Conservation (phyloP, 495 filamentous ascomycete genomes). For the Bryoglossum gracile region DNA sequence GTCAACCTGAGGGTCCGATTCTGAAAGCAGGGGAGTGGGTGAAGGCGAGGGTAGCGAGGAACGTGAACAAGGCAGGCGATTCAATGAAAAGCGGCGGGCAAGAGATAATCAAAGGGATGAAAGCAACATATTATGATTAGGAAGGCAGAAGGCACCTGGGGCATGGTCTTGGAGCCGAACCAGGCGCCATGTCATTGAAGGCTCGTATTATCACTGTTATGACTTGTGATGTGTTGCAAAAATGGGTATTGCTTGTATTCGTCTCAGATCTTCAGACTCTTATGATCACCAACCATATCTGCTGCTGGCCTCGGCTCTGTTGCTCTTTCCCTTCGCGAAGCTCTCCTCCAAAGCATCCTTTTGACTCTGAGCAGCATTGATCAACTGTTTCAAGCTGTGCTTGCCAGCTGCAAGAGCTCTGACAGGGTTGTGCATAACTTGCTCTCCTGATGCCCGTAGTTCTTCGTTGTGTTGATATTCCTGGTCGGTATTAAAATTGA, state of each 20-base stretch:
- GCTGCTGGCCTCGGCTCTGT: conserved; percentile 68
- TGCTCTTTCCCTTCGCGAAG: conserved; percentile 67
- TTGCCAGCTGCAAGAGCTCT: conserved; percentile 81
- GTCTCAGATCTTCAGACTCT: too few species aligned
- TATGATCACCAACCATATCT: conserved; percentile 72
- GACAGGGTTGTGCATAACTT: conserved; percentile 70
- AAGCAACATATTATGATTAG: conserved; percentile 31
- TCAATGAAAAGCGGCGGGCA: conserved; percentile 25
- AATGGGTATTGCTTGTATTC: too few species aligned
- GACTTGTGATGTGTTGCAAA: not conserved
- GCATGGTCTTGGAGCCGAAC: too few species aligned
- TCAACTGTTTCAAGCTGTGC: conserved; percentile 78
- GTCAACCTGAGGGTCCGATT: conserved; percentile 26
- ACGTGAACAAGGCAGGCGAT: conserved; percentile 28
- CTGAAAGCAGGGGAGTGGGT: conserved; percentile 29
- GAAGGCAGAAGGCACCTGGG: too few species aligned
- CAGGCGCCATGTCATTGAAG: not conserved
- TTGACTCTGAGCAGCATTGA: conserved; percentile 71
- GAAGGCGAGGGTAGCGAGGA: conserved; percentile 29
- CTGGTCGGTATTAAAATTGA: conserved; percentile 76
- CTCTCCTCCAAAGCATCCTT: conserved; percentile 81
- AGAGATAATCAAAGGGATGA: conserved; percentile 31
- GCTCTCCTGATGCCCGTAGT: conserved; percentile 58
- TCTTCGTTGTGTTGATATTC: conserved; percentile 81
- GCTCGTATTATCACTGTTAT: not conserved